Evolutionary conservation across 345 rosid species (phyloP).

Genomic region (Populus ilicifolia): DNA sequence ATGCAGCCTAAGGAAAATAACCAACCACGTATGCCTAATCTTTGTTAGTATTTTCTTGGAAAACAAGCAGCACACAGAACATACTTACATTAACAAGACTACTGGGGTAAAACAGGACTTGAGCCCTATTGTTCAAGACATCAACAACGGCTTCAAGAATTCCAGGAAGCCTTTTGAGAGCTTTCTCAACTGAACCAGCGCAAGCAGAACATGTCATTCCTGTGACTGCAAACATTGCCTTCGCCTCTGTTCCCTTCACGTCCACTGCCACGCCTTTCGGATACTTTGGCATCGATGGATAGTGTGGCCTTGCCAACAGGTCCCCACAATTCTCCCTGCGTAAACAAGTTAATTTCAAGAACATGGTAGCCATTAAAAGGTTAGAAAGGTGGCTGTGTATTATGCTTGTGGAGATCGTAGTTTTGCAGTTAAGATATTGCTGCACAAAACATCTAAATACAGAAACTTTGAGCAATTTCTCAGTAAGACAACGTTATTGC

Average conservation of each 20-base stretch:
- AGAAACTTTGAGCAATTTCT: neutral
- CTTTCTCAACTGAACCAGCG: conserved; percentile 93
- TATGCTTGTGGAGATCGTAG: neutral
- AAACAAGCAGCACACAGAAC: neutral
- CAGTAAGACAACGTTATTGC: neutral
- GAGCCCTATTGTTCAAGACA: conserved; percentile 62
- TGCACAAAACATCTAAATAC: neutral
- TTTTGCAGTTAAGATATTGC: neutral
- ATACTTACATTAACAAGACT: conserved; percentile 50
- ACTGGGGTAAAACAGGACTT: conserved; percentile 55
- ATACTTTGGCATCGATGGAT: conserved; percentile 63
- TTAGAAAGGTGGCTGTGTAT: neutral
- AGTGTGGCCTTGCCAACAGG: conserved; percentile 46
- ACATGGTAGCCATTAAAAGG: conserved; percentile 57
- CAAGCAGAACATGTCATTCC: conserved; percentile 97
- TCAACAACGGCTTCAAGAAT: conserved; percentile 68
- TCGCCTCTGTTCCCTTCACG: conserved; percentile 33
- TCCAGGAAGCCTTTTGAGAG: conserved; percentile 75
- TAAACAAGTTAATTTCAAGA: conserved; percentile 59
- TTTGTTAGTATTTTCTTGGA: neutral
- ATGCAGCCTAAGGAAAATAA: too few species aligned
- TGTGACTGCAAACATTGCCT: conserved; percentile 54
- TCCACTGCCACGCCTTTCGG: conserved; percentile 42
- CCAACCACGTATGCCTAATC: conserved; percentile 26
- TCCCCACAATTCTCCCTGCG: conserved; percentile 44